A percentile compares a stretch with the other conserved stretches of the same genome.
These are phyloP conservation scores for Lactarius sanguifluus DNA, from an alignment of 768 basidiomycete genomes.

Conservation along the genomic window DNA sequence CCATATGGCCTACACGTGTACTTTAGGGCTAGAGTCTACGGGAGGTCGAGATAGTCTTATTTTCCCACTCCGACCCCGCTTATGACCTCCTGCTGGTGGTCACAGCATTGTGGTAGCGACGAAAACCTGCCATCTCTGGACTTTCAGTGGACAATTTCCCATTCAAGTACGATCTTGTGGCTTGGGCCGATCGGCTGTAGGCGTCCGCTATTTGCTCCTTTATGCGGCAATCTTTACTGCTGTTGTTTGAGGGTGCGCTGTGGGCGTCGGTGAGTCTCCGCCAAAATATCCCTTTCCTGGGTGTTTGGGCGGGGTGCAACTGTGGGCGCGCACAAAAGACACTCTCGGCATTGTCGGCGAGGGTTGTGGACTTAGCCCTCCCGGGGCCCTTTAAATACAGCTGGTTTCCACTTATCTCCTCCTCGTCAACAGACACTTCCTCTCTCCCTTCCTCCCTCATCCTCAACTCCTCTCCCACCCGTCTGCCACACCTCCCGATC, in stretches of 20 bases:
- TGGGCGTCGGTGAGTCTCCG: slow-evolving; percentile 8
- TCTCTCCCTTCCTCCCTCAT: background rate
- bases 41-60: background rate
- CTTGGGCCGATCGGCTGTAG: slow-evolving; percentile 9
- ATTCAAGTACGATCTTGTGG: slow-evolving; percentile 5
- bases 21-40: background rate
- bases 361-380: background rate
- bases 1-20: background rate
- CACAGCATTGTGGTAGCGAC: background rate
- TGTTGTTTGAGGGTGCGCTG: slow-evolving; percentile 7
- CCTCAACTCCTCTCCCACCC: background rate
- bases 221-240: background rate
- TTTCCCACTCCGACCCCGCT: slow-evolving; percentile 12
- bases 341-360: slow-evolving; percentile 4
- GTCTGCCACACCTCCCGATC: background rate
- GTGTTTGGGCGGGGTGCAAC: slow-evolving; percentile 11
- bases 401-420: background rate
- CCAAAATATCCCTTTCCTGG: slow-evolving; percentile 15
- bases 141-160: background rate
- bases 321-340: slow-evolving; percentile 16
- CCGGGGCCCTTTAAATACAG: slow-evolving; percentile 19
- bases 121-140: slow-evolving; percentile 2
- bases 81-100: background rate
- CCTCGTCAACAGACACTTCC: background rate
- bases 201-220: background rate